These are phyloP conservation scores for Botrytis paeoniae DNA, from an alignment of 2,329 filamentous ascomycete species.

Conservation along the genomic window DNA sequence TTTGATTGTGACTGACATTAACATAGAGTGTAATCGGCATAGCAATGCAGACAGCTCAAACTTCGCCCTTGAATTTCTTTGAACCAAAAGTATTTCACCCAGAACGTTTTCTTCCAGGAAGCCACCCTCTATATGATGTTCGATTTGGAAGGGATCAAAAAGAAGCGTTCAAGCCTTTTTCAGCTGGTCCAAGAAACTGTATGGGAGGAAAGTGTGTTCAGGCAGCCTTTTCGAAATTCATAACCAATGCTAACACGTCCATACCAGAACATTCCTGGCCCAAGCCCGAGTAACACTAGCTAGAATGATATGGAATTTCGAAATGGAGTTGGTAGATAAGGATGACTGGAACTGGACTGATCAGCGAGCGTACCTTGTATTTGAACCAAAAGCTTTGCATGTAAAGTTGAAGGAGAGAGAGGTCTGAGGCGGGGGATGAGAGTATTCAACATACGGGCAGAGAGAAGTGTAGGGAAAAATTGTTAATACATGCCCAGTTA, in stretches of 20 bases:
- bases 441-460: background rate
- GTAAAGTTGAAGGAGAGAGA: background rate
- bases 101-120: background rate
- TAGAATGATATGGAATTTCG: background rate
- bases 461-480: too few relatives aligned
- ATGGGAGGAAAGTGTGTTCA: slow-evolving; percentile 9
- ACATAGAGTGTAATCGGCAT: background rate
- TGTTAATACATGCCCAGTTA: background rate
- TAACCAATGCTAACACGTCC: background rate
- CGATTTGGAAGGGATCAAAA: slow-evolving; percentile 2
- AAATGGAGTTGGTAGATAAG: background rate
- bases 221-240: background rate
- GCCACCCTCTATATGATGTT: background rate
- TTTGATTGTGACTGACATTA: background rate
- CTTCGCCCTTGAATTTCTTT: background rate
- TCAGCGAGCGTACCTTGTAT: slow-evolving; percentile 10
- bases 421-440: background rate
- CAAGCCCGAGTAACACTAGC: slow-evolving; percentile 1
- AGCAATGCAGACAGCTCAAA: slow-evolving; percentile 4
- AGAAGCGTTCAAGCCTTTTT: slow-evolving; percentile 9
- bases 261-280: background rate
- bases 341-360: background rate
- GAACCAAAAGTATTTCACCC: slow-evolving; percentile 12
- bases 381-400: slow-evolving; percentile 9
- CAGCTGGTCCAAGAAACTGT: background rate